A percentile compares a stretch with the other conserved stretches of the same genome.
Evolutionary conservation across 306 rosid species (phyloP).

Genomic region (Carpinus fangiana): DNA sequence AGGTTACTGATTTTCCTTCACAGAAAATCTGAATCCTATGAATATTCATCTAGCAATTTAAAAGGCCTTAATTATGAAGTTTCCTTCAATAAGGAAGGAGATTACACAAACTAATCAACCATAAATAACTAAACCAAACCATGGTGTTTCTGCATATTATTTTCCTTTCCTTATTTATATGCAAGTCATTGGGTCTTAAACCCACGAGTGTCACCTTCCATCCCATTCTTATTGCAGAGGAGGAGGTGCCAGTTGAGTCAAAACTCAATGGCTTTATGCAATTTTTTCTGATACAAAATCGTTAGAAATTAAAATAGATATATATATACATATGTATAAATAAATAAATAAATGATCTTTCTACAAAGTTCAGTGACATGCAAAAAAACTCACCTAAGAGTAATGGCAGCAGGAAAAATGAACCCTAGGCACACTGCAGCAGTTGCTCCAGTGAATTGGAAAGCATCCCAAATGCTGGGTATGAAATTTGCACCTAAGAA

Average conservation of each 20-base stretch:
- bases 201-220: neutral
- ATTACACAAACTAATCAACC: neutral
- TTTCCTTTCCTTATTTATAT: neutral
- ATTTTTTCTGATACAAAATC: neutral
- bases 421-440: conserved; percentile 51
- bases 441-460: conserved; percentile 57
- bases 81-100: neutral
- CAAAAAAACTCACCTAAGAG: conserved; percentile 35
- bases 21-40: neutral
- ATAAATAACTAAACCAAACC: neutral
- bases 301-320: neutral
- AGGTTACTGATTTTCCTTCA: neutral
- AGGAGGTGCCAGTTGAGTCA: neutral
- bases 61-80: neutral
- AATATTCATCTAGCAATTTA: neutral
- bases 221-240: neutral
- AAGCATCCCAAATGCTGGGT: conserved; percentile 69
- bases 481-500: conserved; percentile 57
- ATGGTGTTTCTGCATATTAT: neutral
- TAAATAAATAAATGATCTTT: neutral
- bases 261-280: neutral
- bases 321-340: neutral
- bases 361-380: neutral
- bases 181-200: neutral
- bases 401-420: conserved; percentile 48